Conservation (phyloP, 2,329 filamentous ascomycete species). For the Pestalotiopsis sp. region DNA sequence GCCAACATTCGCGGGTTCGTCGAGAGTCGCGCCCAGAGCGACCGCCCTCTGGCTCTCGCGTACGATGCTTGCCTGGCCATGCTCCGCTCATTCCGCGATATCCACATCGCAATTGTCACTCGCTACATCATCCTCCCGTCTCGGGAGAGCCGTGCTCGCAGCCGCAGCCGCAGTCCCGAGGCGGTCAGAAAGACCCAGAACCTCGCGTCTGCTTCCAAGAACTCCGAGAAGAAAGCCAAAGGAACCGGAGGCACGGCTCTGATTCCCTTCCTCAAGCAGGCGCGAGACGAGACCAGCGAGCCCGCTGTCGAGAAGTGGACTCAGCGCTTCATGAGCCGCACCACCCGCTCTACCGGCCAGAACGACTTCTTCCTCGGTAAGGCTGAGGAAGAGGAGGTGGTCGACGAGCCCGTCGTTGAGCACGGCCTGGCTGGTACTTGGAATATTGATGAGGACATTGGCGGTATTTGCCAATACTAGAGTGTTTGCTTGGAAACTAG, state of each 20-base stretch:
- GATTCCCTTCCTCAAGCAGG: conserved; percentile 95
- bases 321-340: conserved; percentile 55
- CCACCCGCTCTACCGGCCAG: conserved; percentile 48
- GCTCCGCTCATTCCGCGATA: conserved; percentile 74
- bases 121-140: conserved; percentile 93
- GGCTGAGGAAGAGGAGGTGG: conserved; percentile 37
- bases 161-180: conserved; percentile 59
- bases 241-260: conserved; percentile 92
- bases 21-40: conserved; percentile 51
- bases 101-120: conserved; percentile 94
- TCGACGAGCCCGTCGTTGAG: conserved; percentile 29
- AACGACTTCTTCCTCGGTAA: conserved; percentile 61
- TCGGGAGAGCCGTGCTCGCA: conserved; percentile 67
- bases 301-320: conserved; percentile 74
- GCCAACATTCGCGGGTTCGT: conserved; percentile 90
- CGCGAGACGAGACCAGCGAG: conserved; percentile 92
- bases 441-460: conserved; percentile 82
- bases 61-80: conserved; percentile 87
- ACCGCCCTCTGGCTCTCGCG: conserved; percentile 71
- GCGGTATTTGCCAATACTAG: conserved; percentile 59
- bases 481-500: neutral
- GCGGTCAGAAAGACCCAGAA: conserved; percentile 44
- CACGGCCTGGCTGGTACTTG: conserved; percentile 78
- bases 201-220: conserved; percentile 59
- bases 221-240: conserved; percentile 62